Conservation (phyloP, 2,329 filamentous ascomycete species). For the Coleophoma cylindrospora region DNA sequence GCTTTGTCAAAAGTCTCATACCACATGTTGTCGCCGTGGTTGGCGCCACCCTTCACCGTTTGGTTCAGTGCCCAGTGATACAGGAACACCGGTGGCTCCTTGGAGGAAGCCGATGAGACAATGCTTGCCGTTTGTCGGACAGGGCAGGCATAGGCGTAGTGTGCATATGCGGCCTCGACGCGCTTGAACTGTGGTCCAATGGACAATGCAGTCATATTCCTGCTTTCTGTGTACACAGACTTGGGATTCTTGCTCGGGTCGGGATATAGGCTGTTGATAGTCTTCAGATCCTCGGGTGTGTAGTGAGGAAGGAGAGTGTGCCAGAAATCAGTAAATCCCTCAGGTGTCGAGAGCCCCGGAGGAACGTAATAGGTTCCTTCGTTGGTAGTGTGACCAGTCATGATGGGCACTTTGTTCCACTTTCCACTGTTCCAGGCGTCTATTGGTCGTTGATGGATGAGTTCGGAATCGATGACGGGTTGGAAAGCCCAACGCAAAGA, state of each 20-base stretch:
- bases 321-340: constrained; percentile 56
- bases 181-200: constrained; percentile 50
- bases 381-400: constrained; percentile 65
- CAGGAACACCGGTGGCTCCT: constrained; percentile 35
- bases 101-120: constrained; percentile 8
- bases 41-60: constrained; percentile 26
- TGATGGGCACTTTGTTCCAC: constrained; percentile 52
- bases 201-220: constrained; percentile 20
- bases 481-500: constrained; percentile 59
- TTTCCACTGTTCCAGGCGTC: constrained; percentile 45
- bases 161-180: constrained; percentile 53
- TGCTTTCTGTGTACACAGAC: constrained; percentile 34
- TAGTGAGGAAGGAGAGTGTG: constrained; percentile 52
- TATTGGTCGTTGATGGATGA: constrained; percentile 53
- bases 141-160: constrained; percentile 60
- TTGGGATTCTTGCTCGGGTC: constrained; percentile 40
- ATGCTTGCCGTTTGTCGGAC: constrained; percentile 53
- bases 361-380: constrained; percentile 61
- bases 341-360: constrained; percentile 36
- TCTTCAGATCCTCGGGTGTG: constrained; percentile 42
- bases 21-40: constrained; percentile 37
- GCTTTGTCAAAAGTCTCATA: constrained; percentile 36
- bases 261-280: constrained; percentile 55
- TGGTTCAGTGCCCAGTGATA: constrained; percentile 52
- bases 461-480: constrained; percentile 56